Conservation (phyloP, 495 filamentous ascomycete species). For the Cetradonia linearis region DNA sequence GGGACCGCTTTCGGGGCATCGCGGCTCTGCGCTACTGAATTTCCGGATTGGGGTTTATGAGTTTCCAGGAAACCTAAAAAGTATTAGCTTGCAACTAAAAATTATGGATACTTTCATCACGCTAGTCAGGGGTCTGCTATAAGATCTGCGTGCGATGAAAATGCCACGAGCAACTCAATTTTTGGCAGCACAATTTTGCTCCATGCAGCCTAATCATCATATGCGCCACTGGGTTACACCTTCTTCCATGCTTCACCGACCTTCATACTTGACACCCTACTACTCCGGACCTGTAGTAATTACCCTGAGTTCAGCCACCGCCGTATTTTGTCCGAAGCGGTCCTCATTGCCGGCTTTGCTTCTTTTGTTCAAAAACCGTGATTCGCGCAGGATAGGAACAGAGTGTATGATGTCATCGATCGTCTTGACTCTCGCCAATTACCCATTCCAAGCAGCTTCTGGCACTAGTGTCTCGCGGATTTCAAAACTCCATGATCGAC, state of each 20-base stretch:
- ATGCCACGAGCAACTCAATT: slow-evolving; percentile 8
- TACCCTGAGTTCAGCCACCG: background rate
- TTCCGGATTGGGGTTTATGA: slow-evolving; percentile 6
- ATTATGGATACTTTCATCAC: background rate
- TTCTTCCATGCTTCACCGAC: background rate
- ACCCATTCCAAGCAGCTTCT: background rate
- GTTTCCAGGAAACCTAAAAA: background rate
- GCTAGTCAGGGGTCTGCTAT: slow-evolving; percentile 1
- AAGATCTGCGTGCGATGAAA: slow-evolving; percentile 11
- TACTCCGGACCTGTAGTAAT: background rate
- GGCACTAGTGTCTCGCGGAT: background rate
- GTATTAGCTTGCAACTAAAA: slow-evolving; percentile 2
- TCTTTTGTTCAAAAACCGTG: background rate
- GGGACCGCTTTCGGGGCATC: background rate
- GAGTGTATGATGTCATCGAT: background rate
- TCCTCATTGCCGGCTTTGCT: slow-evolving; percentile 1
- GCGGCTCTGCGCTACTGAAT: slow-evolving; percentile 11
- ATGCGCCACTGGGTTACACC: slow-evolving; percentile 1
- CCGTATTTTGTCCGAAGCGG: background rate
- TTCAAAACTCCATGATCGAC: background rate
- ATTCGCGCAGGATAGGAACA: background rate
- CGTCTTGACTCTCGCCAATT: background rate
- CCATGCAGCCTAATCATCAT: slow-evolving; percentile 14
- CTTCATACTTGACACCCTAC: background rate
- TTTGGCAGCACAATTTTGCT: slow-evolving; percentile 6